phyloP scores from a whole-genome alignment of 768 basidiomycete species.

The Pseudohyphozyma bogoriensis region DNA sequence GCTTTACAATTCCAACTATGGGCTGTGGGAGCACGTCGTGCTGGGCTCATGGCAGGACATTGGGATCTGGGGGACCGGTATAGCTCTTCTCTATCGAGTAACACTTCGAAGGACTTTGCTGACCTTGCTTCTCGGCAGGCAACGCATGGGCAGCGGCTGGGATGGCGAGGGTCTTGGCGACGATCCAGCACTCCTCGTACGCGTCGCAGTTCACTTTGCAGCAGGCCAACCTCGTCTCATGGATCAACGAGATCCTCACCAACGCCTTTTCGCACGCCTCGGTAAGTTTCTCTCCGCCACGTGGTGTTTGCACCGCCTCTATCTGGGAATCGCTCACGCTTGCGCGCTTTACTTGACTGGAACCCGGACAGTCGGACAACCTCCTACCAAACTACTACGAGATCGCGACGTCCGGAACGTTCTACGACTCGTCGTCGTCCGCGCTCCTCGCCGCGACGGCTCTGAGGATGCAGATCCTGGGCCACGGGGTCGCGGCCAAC shows the following conservation, averaged over 20 bases:
- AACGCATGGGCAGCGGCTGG: slow-evolving; percentile 85
- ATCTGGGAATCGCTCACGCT: neutral
- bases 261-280: slow-evolving; percentile 20
- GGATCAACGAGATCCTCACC: slow-evolving; percentile 33
- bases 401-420: slow-evolving; percentile 47
- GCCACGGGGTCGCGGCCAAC: slow-evolving; percentile 35
- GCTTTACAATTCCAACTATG: slow-evolving; percentile 45
- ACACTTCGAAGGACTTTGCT: neutral
- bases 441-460: slow-evolving; percentile 66
- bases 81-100: neutral
- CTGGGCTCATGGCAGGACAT: slow-evolving; percentile 52
- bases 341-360: neutral
- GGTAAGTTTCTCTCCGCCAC: slow-evolving; percentile 5
- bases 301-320: too few species aligned
- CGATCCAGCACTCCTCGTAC: slow-evolving; percentile 56
- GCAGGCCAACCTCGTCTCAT: slow-evolving; percentile 31
- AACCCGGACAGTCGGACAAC: slow-evolving; percentile 13
- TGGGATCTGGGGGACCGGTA: slow-evolving; percentile 57
- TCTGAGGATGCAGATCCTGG: slow-evolving; percentile 53
- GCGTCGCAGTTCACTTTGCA: slow-evolving; percentile 21
- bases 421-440: slow-evolving; percentile 63
- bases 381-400: slow-evolving; percentile 60
- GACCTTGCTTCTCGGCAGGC: slow-evolving; percentile 44
- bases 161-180: slow-evolving; percentile 69
- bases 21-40: slow-evolving; percentile 66